A percentile compares a stretch with the other conserved stretches of the same genome.
Conservation (phyloP, 2,329 filamentous ascomycete genomes). For the Aspergillus ustus region DNA sequence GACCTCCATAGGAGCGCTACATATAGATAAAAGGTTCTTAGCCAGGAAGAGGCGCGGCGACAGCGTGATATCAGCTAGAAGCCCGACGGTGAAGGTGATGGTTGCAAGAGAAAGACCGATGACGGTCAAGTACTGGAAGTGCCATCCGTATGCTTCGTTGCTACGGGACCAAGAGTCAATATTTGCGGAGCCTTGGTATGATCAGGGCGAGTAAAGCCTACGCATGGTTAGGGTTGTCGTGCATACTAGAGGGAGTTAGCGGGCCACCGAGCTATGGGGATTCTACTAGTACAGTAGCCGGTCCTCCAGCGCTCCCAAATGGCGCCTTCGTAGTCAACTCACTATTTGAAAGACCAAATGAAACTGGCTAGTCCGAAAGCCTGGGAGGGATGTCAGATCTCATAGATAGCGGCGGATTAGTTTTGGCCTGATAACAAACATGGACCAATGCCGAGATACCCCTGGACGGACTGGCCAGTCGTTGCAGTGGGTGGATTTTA, state of each 20-base stretch:
- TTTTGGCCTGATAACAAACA: slow-evolving; percentile 32
- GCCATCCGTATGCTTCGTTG: slow-evolving; percentile 67
- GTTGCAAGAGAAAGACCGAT: slow-evolving; percentile 63
- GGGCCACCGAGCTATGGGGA: not conserved
- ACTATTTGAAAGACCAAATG: slow-evolving; percentile 52
- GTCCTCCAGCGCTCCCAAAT: too few species aligned
- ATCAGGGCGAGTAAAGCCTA: slow-evolving; percentile 27
- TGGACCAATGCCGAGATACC: slow-evolving; percentile 50
- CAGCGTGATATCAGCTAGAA: slow-evolving; percentile 60
- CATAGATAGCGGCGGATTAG: not conserved
- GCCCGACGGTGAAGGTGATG: slow-evolving; percentile 57
- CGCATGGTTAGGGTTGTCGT: slow-evolving; percentile 49
- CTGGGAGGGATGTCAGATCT: slow-evolving; percentile 28
- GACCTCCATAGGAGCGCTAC: slow-evolving; percentile 63
- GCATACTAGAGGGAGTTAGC: slow-evolving; percentile 37
- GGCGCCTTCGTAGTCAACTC: slow-evolving; percentile 22
- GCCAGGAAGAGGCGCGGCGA: slow-evolving; percentile 57
- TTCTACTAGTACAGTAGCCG: too few species aligned
- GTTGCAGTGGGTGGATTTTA: slow-evolving; percentile 48
- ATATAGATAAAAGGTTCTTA: slow-evolving; percentile 63
- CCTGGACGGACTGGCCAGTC: slow-evolving; percentile 48
- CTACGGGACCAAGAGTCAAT: slow-evolving; percentile 36
- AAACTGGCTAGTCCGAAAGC: slow-evolving; percentile 48
- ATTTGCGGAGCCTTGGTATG: not conserved
- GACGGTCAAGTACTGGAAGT: slow-evolving; percentile 68